Evolutionary conservation across 2,329 filamentous ascomycete species (phyloP).

Genomic region (Colletotrichum lentis): DNA sequence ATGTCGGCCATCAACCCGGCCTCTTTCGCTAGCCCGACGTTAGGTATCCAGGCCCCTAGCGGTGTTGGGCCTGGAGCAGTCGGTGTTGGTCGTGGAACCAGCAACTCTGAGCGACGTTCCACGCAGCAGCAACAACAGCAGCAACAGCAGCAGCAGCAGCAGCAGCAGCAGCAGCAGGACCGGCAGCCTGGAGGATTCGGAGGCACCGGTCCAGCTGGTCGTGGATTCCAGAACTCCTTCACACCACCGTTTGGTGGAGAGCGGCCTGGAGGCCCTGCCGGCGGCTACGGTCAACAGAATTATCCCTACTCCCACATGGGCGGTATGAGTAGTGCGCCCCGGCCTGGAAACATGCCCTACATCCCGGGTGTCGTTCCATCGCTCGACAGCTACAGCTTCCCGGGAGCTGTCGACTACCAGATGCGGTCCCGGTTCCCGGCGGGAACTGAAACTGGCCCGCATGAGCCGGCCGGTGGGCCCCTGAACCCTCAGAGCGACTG

Average conservation of each 20-base stretch:
- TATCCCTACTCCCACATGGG: slow-evolving; percentile 46
- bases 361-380: slow-evolving; percentile 50
- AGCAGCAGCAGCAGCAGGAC: slow-evolving; percentile 44
- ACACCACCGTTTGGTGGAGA: slow-evolving; percentile 54
- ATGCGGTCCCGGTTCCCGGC: slow-evolving; percentile 59
- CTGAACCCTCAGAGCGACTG: slow-evolving; percentile 61
- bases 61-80: slow-evolving; percentile 72
- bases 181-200: slow-evolving; percentile 50
- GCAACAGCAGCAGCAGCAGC: slow-evolving; percentile 39
- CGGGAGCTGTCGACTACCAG: slow-evolving; percentile 56
- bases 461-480: slow-evolving; percentile 40
- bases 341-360: slow-evolving; percentile 50
- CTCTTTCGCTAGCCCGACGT: slow-evolving; percentile 83
- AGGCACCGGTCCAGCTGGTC: slow-evolving; percentile 49
- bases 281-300: slow-evolving; percentile 50
- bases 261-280: slow-evolving; percentile 49
- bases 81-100: slow-evolving; percentile 57
- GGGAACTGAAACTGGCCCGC: slow-evolving; percentile 47
- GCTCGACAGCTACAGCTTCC: slow-evolving; percentile 56
- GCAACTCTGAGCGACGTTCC: slow-evolving; percentile 57
- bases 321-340: slow-evolving; percentile 44
- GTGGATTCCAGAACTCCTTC: slow-evolving; percentile 55
- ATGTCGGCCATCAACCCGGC: slow-evolving; percentile 99
- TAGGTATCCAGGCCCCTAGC: slow-evolving; percentile 75
- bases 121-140: slow-evolving; percentile 51